Base-by-base conservation (phyloP, 306 rosid species). In the Gastrolobium villosum region DNA sequence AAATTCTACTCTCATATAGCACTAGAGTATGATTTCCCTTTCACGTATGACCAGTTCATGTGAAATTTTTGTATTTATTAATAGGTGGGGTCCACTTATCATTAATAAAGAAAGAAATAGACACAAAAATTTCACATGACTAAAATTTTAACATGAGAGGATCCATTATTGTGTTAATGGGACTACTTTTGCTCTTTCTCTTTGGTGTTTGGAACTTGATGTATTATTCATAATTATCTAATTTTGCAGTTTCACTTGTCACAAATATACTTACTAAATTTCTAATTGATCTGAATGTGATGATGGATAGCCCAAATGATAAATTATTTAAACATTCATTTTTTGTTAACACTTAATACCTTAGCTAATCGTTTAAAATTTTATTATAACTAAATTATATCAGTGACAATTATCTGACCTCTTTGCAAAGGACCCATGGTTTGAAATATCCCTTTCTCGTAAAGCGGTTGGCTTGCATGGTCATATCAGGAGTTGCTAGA, bases 391-490 rank as follows among this genome's bases (percentile, higher is more conserved):
- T 30, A 66, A 76, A 32, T 43, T 10, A 69, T 34, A 60, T 57
- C 14, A 39, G 46, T 77, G 57, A 78, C 53, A 72, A 43, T 36
- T 76, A 34, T 66, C 49, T 84, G 8, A 65, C 70, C 60, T 81
- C 76, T 71, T 77, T 84, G 65, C 48, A 28, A 76, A 92, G 99
- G 94, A 83, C 82, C 61, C 90, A 3, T 14, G 91, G 91, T 65
- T 86, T 90, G 74, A 94, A 94, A 82, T 94, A 84, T 83, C 98
- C 98, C 71, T 86, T 92, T 53, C 72, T 94, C 76, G 95, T 92
- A 40, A 94, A 90, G 89, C 88, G 98, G 82, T 87, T 94, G 84
- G 95, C 97, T 74, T 92, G 98, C 85, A 90, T 90, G 97, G 90
- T 89, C 74, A 83, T 94, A 81, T 87, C 95, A 34, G 92, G 92